Evolutionary conservation across 2,329 filamentous ascomycete species (phyloP), one percentile per base, ranked within the genome.

Genomic region (Penicillium sp.): DNA sequence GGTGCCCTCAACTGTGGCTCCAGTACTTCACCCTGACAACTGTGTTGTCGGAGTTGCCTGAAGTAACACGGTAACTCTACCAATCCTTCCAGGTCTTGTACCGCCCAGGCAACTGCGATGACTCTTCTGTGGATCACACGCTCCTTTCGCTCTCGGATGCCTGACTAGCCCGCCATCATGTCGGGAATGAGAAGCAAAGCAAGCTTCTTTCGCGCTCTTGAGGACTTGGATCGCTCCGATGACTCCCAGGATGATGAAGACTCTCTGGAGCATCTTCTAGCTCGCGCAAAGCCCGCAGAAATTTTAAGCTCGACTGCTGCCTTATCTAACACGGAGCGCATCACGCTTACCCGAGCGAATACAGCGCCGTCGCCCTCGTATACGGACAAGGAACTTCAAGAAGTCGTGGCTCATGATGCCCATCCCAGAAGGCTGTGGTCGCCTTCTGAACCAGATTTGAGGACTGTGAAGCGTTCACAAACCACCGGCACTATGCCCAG

Each of bases 161-260:
- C 64, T 38, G 60, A 65, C 51, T 61, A 65, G 59, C 26, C 53
- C 42, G 53, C 45, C 58, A 35, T 49, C 12, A 73, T 74, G 70
- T 65, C 58, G 57, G 58, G 58, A 51, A 57, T 37, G 28, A 53
- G 22, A 7, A 71, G 67, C 62, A 80, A 80, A 67, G 65, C 69
- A 59, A 60, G 65, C 19, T 76, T 80, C 57, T 80, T 79, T 65
- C 67, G 62, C 17, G 72, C 69, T 22, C 70, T 81, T 9, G 77
- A 79, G 44, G 54, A 61, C 33, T 60, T 78, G 40, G 76, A 76
- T 61, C 60, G 69, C 12, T 44, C 64, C 3, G 74, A 75, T 47
- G 68, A 70, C 26, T 63, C 63, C 9, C 69, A 73, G 17, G 67
- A 73, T 33, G 63, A 70, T 44, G 69, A 68, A 13, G 65, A 73